These are phyloP conservation scores for Schizothecium vesticola DNA, from an alignment of 495 filamentous ascomycete genomes.

Conservation along the genomic window DNA sequence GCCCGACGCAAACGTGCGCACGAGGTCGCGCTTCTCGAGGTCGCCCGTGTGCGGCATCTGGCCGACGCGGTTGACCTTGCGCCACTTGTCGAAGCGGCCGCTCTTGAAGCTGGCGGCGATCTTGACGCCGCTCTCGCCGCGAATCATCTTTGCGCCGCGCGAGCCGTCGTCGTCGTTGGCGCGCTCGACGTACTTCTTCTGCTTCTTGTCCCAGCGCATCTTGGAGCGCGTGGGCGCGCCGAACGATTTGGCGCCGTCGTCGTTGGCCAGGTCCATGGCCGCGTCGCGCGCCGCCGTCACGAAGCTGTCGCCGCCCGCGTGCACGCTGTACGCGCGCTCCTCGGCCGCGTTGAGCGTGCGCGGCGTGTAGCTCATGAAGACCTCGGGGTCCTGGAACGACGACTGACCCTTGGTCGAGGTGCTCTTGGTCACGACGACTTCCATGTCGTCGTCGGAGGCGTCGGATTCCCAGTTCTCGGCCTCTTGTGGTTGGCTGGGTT, in stretches of 20 bases:
- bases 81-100: conserved; percentile 90
- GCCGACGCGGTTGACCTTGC: conserved; percentile 72
- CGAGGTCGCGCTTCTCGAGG: conserved; percentile 60
- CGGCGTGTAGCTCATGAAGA: conserved; percentile 94
- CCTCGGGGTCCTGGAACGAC: conserved; percentile 73
- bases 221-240: conserved; percentile 64
- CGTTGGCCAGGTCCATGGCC: conserved; percentile 83
- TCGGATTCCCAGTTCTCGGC: conserved; percentile 51
- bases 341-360: conserved; percentile 69
- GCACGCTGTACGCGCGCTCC: conserved; percentile 86
- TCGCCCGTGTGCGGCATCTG: conserved; percentile 78
- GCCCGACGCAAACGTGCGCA: conserved; percentile 65
- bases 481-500: conserved; percentile 42
- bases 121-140: conserved; percentile 90
- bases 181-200: conserved; percentile 85
- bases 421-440: conserved; percentile 71
- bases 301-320: conserved; percentile 73
- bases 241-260: conserved; percentile 73
- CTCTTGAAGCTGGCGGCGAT: conserved; percentile 89
- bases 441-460: conserved; percentile 67
- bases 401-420: conserved; percentile 44
- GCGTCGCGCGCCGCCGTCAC: conserved; percentile 72
- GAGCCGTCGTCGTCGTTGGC: conserved; percentile 93
- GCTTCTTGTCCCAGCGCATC: conserved; percentile 95
- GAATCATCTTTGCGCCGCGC: conserved; percentile 74